phyloP scores from a whole-genome alignment of 2,329 filamentous ascomycete species.

The Dactylella cylindrospora region DNA sequence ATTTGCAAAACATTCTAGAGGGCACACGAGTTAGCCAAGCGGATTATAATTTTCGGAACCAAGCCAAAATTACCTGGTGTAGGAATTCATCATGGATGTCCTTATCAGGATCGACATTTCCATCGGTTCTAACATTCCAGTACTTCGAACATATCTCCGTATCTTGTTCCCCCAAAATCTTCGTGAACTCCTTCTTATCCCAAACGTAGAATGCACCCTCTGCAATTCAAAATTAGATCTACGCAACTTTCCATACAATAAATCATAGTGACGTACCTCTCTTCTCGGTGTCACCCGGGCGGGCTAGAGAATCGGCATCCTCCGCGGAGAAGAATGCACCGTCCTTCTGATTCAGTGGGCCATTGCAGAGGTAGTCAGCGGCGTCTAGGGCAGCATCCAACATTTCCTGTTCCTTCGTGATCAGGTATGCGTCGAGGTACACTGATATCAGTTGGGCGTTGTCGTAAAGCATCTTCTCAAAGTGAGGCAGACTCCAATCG shows the following conservation, averaged over 20 bases:
- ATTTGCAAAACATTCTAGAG: slow-evolving; percentile 72
- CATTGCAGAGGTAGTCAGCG: slow-evolving; percentile 74
- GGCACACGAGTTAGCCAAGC: not conserved
- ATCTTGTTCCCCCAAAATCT: slow-evolving; percentile 68
- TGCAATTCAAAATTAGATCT: slow-evolving; percentile 18
- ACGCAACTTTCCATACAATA: not conserved
- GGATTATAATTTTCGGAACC: not conserved
- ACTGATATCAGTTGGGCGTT: slow-evolving; percentile 81
- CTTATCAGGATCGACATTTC: slow-evolving; percentile 78
- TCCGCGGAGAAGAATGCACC: slow-evolving; percentile 87
- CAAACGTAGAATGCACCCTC: slow-evolving; percentile 95
- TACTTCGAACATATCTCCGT: slow-evolving; percentile 76
- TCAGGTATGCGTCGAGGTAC: slow-evolving; percentile 82
- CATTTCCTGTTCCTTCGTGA: slow-evolving; percentile 69
- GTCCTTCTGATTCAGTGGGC: slow-evolving; percentile 59
- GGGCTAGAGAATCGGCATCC: slow-evolving; percentile 80
- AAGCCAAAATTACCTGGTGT: slow-evolving; percentile 60
- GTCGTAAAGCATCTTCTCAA: slow-evolving; percentile 95
- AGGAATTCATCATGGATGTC: slow-evolving; percentile 94
- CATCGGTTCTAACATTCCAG: slow-evolving; percentile 79
- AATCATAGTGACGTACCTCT: slow-evolving; percentile 52
- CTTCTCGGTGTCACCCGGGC: slow-evolving; percentile 74
- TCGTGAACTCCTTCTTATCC: slow-evolving; percentile 83
- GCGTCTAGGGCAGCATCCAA: slow-evolving; percentile 77
- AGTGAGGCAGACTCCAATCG: slow-evolving; percentile 93